Evolutionary conservation across 768 basidiomycete species (phyloP).

Genomic region (Dentipellis fragilis): DNA sequence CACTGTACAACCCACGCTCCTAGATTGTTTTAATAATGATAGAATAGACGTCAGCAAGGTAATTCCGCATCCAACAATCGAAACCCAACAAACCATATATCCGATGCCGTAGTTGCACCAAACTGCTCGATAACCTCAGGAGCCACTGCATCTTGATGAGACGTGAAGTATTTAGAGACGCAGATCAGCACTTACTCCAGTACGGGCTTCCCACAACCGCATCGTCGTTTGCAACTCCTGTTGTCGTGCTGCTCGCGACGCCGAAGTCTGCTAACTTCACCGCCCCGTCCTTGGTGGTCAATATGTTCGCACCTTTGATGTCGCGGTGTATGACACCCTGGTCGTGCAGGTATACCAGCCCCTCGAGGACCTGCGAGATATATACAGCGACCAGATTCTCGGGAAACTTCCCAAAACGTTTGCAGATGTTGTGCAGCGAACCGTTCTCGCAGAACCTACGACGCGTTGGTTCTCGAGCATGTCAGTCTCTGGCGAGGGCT

Average conservation of each 20-base stretch:
- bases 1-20: conserved; percentile 93
- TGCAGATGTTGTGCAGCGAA: conserved; percentile 88
- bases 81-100: conserved; percentile 69
- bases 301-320: conserved; percentile 97
- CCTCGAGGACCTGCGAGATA: conserved; percentile 92
- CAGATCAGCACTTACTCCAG: conserved; percentile 66
- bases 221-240: conserved; percentile 69
- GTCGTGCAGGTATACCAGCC: conserved; percentile 93
- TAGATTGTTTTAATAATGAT: conserved; percentile 11
- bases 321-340: conserved; percentile 99
- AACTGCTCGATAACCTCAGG: conserved; percentile 98
- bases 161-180: neutral
- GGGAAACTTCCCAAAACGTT: conserved; percentile 97
- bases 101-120: conserved; percentile 93
- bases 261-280: conserved; percentile 99
- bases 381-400: conserved; percentile 95
- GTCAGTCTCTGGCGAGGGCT: conserved; percentile 15
- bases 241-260: conserved; percentile 68
- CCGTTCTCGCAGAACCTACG: conserved; percentile 94
- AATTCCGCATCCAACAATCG: neutral
- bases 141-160: conserved; percentile 53
- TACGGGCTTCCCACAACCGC: conserved; percentile 97
- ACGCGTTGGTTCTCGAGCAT: neutral
- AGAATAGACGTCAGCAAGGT: neutral
- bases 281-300: conserved; percentile 96